Base-by-base conservation (phyloP, 768 basidiomycete species). In the Phanerochaete carnosa region DNA sequence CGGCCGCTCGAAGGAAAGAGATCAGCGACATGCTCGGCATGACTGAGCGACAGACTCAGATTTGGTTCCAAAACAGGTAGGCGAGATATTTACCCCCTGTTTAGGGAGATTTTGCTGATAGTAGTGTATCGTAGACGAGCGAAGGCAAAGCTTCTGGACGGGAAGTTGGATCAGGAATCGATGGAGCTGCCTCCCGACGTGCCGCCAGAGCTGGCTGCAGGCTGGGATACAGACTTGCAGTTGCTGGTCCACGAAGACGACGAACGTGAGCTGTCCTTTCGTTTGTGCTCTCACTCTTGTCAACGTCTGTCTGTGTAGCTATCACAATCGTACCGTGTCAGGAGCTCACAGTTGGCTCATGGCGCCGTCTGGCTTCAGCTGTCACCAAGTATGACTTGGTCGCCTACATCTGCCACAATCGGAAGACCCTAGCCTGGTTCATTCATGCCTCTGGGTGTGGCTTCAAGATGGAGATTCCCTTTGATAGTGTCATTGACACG, bases 21-120 rank as follows among this genome's bases (percentile, higher is more conserved):
- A 90, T 94, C 55, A 85, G 88, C 60, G 82, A 86, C 26, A 72
- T 83, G 58, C 77, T 94, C 4, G 89, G 89, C 16, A 92, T 94
- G 88, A 83, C 89, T 54, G 92, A 93, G 73, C 85, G 90, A 37
- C 92, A 93, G 77, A 92, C 89, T 0, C 92, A 93, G 73, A 89
- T 94, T 50, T 93, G 92, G 92, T 94, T 92, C 67, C 91, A 94
- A 71, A 93, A 94, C 69, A 79, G 91, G 91, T 88, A 64, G 19
- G 11, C 19, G 59, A 77, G 64, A 23, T 35, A 12, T 16, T 22
- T 30, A 8, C 29, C 16, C 13, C 23, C 13, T 37, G 12, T 45
- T 29, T 28, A 15, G 15, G 45, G 8, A 29, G 3, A 22, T 43
- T 49, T 55, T 51, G 19, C 50, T 46, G 49, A 13, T 45, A 15